These are phyloP conservation scores for Amphibolis antarctica DNA, from an alignment of 106 monocot genomes.

Conservation along the genomic window DNA sequence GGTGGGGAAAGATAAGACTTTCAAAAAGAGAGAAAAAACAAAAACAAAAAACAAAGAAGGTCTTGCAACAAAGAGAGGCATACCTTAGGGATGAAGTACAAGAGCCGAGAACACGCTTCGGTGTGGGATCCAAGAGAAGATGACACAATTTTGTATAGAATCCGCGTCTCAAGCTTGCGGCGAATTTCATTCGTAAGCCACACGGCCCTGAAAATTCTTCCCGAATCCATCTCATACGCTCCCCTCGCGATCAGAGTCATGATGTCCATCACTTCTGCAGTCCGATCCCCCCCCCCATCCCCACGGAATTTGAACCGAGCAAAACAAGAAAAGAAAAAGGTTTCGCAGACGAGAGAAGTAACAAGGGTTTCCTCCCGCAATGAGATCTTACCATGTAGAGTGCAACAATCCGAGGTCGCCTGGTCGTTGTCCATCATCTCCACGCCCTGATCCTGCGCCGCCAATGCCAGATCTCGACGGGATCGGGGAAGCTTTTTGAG, in stretches of 20 bases:
- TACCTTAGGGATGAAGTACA: constrained; percentile 74
- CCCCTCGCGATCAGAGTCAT: constrained; percentile 65
- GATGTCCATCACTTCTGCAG: constrained; percentile 96
- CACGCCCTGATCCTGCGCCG: constrained; percentile 18
- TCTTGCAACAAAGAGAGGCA: background rate
- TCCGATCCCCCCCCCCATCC: too few species aligned
- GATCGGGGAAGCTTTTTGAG: too few species aligned
- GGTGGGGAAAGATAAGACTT: too few species aligned
- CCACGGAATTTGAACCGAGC: background rate
- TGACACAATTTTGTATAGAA: constrained; percentile 32
- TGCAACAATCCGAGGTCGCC: constrained; percentile 25
- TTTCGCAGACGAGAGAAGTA: background rate
- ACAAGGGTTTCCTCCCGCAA: background rate
- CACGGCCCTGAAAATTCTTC: constrained; percentile 69
- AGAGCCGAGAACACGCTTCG: constrained; percentile 44
- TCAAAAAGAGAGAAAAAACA: too few species aligned
- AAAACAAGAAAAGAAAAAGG: background rate
- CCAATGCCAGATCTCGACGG: background rate
- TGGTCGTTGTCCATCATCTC: constrained; percentile 45
- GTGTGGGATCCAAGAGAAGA: constrained; percentile 38
- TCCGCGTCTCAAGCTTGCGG: constrained; percentile 36
- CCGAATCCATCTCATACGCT: constrained; percentile 70
- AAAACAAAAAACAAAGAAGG: too few species aligned
- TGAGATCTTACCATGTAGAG: constrained; percentile 29
- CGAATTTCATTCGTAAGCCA: constrained; percentile 76